Base-by-base conservation (phyloP, 805 yeast species). In the Debaryomyces prosopidis region DNA sequence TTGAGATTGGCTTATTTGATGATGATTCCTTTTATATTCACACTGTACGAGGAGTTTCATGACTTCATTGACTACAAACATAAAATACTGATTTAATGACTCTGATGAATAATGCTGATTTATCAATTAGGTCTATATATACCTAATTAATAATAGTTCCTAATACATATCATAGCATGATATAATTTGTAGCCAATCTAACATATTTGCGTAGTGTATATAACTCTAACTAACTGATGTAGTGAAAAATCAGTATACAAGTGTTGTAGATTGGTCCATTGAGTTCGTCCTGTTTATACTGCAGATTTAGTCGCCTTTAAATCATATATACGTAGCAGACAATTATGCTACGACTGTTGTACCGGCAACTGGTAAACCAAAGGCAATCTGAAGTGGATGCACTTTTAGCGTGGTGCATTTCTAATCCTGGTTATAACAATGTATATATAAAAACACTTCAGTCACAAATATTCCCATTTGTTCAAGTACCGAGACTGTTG, bases 41-140 rank as follows among this genome's bases (percentile, higher is more conserved):
- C 75, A 69, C 75, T 69, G 75, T 69, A 68, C 70, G 65, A 69
- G 73, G 57, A 59, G 75, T 48, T 34, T 33, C 47, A 43, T 37
- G 28, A 47, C 67, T 60, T 64, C 73, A 44, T 47, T 68, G 73
- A 67, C 66, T 68, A 66, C 71, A 57, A 42, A 47, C 57, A 47
- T 48, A 63, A 63, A 66, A 64, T 61, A 68, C 75, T 69, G 75
- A 69, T 69, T 69, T 69, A 72, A 72, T 72, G 77, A 72, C 67
- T 71, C 77, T 72, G 77, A 72, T 46, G 39, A 36, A 38, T 37
- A 40, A 34, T 23, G 10, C 11, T 17, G 28, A 15, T 41, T 38
- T 35, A 30, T 19, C 14, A 23, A 14, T 39, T 42, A 36, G 39
- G 6, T 30, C 19, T 34, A 23, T 16, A 28, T 40, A 18, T 26